Evolutionary conservation across 148 eudicot genomes (phyloP).

Genomic region (Vaccinium myrtillus): DNA sequence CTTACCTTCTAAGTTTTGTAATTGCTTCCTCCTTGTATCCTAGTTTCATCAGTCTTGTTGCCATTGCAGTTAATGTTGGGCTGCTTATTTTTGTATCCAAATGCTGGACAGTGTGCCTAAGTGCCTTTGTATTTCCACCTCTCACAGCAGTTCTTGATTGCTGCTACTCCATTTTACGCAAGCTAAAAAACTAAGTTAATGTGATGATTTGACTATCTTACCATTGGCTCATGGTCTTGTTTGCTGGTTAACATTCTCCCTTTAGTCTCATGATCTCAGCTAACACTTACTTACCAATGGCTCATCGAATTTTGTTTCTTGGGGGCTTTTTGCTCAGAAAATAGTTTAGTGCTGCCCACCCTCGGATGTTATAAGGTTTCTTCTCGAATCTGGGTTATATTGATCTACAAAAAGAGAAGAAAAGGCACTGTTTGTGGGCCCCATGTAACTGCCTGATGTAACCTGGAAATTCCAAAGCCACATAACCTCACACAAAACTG

Average conservation of each 20-base stretch:
- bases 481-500: no score
- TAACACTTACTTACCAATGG: background rate
- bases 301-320: background rate
- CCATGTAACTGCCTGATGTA: background rate
- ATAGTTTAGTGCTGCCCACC: background rate
- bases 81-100: background rate
- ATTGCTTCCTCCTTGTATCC: background rate
- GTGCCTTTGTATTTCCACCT: background rate
- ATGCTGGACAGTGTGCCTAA: background rate
- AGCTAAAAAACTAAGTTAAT: background rate
- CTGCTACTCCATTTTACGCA: background rate
- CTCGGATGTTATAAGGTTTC: background rate
- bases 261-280: background rate
- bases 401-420: background rate
- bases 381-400: background rate
- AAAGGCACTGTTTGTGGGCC: background rate
- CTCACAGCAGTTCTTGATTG: background rate
- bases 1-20: background rate
- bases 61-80: background rate
- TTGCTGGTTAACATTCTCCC: background rate
- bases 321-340: background rate
- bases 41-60: background rate
- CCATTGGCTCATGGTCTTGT: background rate
- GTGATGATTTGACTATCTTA: background rate
- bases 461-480: no score